Base-by-base conservation (phyloP, 2,329 filamentous ascomycete genomes). In the Spiromastix sp. region DNA sequence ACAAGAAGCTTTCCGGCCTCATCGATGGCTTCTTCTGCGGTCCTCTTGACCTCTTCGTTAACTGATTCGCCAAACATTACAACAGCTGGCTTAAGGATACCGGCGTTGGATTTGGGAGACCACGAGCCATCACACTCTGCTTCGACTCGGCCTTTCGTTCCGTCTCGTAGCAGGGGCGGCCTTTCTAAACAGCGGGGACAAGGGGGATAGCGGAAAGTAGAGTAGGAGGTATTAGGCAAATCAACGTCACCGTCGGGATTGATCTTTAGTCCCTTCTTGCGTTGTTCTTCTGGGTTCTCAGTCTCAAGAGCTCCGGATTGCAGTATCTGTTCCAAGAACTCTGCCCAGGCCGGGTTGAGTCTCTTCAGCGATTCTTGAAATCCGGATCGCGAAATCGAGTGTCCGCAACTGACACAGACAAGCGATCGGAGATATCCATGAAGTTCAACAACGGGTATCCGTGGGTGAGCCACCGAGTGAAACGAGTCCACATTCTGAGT, bases 401-500 rank as follows among this genome's bases (percentile, higher is more conserved):
- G 74, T 36, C 68, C 70, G 60, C 91, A 98, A 47, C 76, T 83
- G 9, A 81, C 74, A 62, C 91, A 98, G 34, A 86, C 72, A 19
- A 86, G 72, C 19, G 80, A 76, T 44, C 87, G 74, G 32, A 98
- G 70, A 59, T 91, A 93, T 46, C 91, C 91, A 57, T 98, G 91
- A 32, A 98, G 70, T 59, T 96, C 89, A 30, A 93, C 66, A 7
- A 84, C 91, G 4, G 75, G 71, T 28, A 87, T 61, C 7, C 67
- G 54, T 0, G 86, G 84, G 57, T 95, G 87, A 1, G 85, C 81
- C 40, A 64, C 63, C 2, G 72, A 68, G 59, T 98, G 91, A 55
- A 98, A 93, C 2, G 86, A 94, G 61, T 98, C 91, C 34, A 98
- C 91, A 54, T 96, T 96, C 56, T 98, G 91, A 26, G 91, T 96